These are phyloP conservation scores for Calophaca sinica DNA, from an alignment of 306 rosid species.

Conservation along the genomic window DNA sequence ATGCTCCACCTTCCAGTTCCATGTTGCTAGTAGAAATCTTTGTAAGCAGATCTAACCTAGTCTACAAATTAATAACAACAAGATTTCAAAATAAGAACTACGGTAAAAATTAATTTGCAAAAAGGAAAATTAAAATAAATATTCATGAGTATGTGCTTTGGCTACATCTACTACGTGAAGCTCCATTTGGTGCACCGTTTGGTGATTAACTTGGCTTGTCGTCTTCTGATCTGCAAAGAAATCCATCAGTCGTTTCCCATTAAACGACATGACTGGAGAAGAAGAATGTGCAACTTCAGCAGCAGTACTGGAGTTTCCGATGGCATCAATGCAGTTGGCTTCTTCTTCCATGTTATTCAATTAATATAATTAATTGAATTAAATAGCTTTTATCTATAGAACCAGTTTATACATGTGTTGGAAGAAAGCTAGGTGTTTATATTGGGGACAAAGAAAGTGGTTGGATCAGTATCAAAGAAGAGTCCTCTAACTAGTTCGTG, in stretches of 20 bases:
- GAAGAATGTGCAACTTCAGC: conserved; percentile 30
- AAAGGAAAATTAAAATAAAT: neutral
- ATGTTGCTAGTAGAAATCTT: conserved; percentile 38
- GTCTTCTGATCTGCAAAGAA: conserved; percentile 48
- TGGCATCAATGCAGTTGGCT: neutral
- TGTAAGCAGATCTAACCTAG: conserved; percentile 59
- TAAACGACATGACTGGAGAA: conserved; percentile 40
- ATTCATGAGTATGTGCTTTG: neutral
- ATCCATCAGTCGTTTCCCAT: conserved; percentile 57
- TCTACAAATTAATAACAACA: conserved; percentile 40
- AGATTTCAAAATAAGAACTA: neutral
- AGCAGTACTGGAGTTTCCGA: neutral
- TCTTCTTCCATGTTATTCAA: conserved; percentile 20
- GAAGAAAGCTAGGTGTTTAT: neutral
- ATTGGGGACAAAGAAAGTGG: conserved; percentile 39
- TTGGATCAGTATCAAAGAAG: conserved; percentile 40
- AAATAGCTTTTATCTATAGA: neutral
- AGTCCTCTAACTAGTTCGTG: conserved; percentile 32
- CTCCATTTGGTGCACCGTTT: conserved; percentile 35
- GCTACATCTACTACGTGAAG: conserved; percentile 56
- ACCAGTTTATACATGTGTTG: neutral
- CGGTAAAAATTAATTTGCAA: neutral
- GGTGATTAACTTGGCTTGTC: conserved; percentile 4
- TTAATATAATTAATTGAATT: neutral
- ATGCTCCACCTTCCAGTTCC: conserved; percentile 50